Conservation (phyloP, 192 early-diverging fungal species). For the Helicostylum pulchrum region DNA sequence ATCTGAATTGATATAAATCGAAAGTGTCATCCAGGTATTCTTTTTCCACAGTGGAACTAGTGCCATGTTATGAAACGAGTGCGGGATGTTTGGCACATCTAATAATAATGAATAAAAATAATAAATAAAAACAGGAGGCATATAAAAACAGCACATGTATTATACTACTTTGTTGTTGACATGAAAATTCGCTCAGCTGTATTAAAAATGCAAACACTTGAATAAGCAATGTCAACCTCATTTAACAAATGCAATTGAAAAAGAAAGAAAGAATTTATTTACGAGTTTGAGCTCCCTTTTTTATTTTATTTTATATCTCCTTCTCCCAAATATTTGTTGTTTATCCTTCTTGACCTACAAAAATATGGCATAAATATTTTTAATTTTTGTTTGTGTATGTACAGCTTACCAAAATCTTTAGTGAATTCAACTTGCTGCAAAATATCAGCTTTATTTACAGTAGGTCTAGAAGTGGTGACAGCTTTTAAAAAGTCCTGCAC, state of each 20-base stretch:
- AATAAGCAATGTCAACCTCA: too few relatives aligned
- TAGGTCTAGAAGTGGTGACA: slow-evolving; percentile 68
- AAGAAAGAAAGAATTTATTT: too few relatives aligned
- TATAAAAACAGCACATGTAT: too few relatives aligned
- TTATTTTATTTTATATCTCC: too few relatives aligned
- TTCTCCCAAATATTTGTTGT: too few relatives aligned
- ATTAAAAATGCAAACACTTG: too few relatives aligned
- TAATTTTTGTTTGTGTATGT: not conserved
- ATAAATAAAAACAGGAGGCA: too few relatives aligned
- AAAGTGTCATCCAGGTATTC: slow-evolving; percentile 37
- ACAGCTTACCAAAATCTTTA: slow-evolving; percentile 61
- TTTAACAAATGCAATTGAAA: too few relatives aligned
- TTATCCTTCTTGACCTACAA: slow-evolving; percentile 6
- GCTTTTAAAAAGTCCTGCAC: slow-evolving; percentile 83
- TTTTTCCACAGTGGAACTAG: slow-evolving; percentile 31
- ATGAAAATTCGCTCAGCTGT: too few relatives aligned
- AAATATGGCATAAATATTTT: not conserved
- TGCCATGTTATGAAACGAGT: not conserved
- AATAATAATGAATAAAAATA: too few relatives aligned
- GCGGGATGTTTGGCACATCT: not conserved
- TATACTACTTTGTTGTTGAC: too few relatives aligned
- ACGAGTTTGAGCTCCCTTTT: too few relatives aligned
- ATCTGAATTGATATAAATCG: slow-evolving; percentile 46
- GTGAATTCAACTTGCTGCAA: slow-evolving; percentile 84
- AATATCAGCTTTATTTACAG: slow-evolving; percentile 83